Base-by-base conservation (phyloP, 805 yeast genomes). In the Candida broadrunensis region DNA sequence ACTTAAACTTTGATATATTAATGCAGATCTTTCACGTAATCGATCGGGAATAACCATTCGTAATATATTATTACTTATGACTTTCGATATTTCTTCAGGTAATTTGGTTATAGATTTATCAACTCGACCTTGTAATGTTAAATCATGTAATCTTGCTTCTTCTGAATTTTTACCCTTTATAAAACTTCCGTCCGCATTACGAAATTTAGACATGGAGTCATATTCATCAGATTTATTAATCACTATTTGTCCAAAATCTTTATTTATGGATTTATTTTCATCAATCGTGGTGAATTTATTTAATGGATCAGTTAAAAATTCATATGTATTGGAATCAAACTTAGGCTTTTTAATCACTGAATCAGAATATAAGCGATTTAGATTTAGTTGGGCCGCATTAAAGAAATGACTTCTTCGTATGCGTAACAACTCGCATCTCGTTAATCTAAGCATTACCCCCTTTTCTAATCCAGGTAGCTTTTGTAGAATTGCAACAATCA, bases 51-150 rank as follows among this genome's bases (percentile, higher is more conserved):
- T 63, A 35, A 80, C 72, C n/a, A 71, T 60, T 6, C 75, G 66
- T 40, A 83, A 52, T 41, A 89, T 83, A 51, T 85, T 76, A 48
- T 83, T 75, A 45, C 79, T 74, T 32, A 89, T 83, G 0, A 76
- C 73, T 26, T 73, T 67, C 1, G 88, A 63, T 3, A 89, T 67
- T 3, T 55, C 63, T 1, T 64, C 62, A 0, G 95, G 95, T 14
- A 89, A 55, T 37, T 60, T 61, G 4, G 83, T 58, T 38, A 78
- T 81, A 2, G 59, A 52, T 37, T 80, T 70, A 33, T 75, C 77
- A 9, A 73, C 71, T 43, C 81, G 68, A 0, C 84, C 95, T 34
- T 56, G 48, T 4, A 80, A 43, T 0, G 95, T 87, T 17, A 63
- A 63, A 0, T 77, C 77, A 49, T 81, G 75, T 4, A 83, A 61